Evolutionary conservation across 345 rosid genomes (phyloP), one percentile per base, ranked within the genome.

Genomic region (Populus tremula): DNA sequence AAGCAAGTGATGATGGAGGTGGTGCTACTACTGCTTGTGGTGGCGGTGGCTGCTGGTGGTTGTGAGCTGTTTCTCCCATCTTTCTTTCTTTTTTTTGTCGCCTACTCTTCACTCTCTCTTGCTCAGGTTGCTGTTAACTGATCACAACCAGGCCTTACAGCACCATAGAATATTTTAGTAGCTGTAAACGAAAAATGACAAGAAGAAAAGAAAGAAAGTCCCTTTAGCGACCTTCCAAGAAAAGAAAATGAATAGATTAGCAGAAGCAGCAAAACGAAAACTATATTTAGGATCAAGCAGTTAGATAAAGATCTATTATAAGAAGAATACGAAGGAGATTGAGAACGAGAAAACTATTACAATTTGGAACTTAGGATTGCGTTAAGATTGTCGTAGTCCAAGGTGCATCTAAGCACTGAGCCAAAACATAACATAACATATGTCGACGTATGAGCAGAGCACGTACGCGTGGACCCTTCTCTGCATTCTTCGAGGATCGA

Each of bases 1-100:
- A 20, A 13, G 82, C 97, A 73, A 91, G 80, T 76, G 88, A 49
- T 61, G 88, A 85, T 69, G 87, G 88, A 35, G 82, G 83, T 16
- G 87, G 80, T 62, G 83, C 61, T 61, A 88, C 61, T 61, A 88
- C 64, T 2, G 5, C 29, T n/a, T 85, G 53, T n/a, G 75, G 88
- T 54, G 89, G 91, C 31, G 87, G 88, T 43, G 78, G 81, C 76
- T 73, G 81, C 49, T 78, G 75, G 76, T 61, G 66, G 75, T 67
- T 36, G 56, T 68, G 66, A n/a, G 69, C 45, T 8, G 79, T 75
- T 71, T 82, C 85, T 49, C 72, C 85, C 85, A 82, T 82, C 54
- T 79, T 43, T 27, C 27, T 27, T 27, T 27, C 27, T 27, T 27
- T 27, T 59, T 45, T 23, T n/a, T 43, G 20, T n/a, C 12, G 31